Percentiles rank a stretch among this genome's conserved stretches.
Evolutionary conservation across 768 basidiomycete genomes (phyloP).

Genomic region (Hydnomerulius pinastri): DNA sequence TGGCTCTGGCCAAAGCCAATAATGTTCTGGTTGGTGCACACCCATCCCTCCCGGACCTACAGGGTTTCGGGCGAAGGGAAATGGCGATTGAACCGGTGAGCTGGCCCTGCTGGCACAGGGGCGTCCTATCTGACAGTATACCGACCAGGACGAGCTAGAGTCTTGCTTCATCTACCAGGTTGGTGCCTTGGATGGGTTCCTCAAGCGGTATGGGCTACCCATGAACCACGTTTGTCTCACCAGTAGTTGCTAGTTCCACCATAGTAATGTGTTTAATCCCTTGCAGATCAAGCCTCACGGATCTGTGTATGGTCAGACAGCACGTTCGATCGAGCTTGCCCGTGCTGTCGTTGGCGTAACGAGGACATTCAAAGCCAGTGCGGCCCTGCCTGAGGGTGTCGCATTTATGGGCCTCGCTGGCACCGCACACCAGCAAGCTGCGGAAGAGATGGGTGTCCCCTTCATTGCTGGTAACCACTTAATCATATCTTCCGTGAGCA

Average conservation of each 20-base stretch:
- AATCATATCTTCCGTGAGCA: background rate
- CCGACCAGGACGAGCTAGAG: constrained; percentile 50
- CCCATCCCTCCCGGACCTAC: constrained; percentile 62
- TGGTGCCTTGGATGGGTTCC: constrained; percentile 62
- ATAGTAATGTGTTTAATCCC: background rate
- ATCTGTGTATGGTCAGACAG: constrained; percentile 60
- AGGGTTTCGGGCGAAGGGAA: constrained; percentile 67
- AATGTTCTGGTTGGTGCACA: constrained; percentile 66
- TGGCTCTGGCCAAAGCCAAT: constrained; percentile 55
- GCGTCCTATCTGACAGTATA: background rate
- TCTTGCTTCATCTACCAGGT: constrained; percentile 67
- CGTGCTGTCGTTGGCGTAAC: constrained; percentile 55
- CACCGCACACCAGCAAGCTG: constrained; percentile 59
- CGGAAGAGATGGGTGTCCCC: constrained; percentile 51
- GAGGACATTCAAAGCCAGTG: constrained; percentile 45
- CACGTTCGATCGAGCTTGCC: constrained; percentile 55
- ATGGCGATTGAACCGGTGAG: constrained; percentile 62
- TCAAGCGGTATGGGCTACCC: constrained; percentile 50
- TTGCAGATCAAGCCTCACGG: constrained; percentile 62
- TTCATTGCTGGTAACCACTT: constrained; percentile 57
- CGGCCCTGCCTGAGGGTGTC: constrained; percentile 31
- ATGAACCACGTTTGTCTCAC: constrained; percentile 53
- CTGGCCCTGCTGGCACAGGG: background rate
- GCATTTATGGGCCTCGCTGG: constrained; percentile 67
- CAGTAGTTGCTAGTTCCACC: background rate